A percentile compares a stretch with the other conserved stretches of the same genome.
These are phyloP conservation scores for Tuctoria greenei DNA, from an alignment of 176 grass and related monocot genomes.

Conservation along the genomic window DNA sequence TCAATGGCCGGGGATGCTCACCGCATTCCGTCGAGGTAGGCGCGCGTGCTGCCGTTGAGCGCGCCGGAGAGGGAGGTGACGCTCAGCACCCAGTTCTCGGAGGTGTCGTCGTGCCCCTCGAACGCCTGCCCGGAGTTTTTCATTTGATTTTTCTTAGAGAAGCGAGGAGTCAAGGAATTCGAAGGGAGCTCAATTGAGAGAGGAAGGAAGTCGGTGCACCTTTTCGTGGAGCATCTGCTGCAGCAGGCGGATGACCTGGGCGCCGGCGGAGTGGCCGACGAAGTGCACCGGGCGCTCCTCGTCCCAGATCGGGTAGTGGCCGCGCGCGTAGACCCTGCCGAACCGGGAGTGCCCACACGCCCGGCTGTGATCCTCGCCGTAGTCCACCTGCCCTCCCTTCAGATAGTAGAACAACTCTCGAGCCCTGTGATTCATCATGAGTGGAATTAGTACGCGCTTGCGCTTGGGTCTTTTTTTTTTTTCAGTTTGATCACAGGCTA, in stretches of 20 bases:
- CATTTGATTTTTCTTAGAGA: too few relatives aligned
- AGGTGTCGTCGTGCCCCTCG: slow-evolving; percentile 47
- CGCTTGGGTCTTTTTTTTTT: too few relatives aligned
- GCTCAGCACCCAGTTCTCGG: slow-evolving; percentile 70
- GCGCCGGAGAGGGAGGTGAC: slow-evolving; percentile 80
- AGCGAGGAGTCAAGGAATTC: too few relatives aligned
- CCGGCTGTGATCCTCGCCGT: slow-evolving; percentile 76
- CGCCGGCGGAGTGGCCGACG: slow-evolving; percentile 82
- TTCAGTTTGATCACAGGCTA: too few relatives aligned
- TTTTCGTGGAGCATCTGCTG: slow-evolving; percentile 92
- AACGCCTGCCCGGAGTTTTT: slow-evolving; percentile 43
- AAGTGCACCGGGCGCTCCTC: slow-evolving; percentile 68
- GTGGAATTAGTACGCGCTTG: too few relatives aligned
- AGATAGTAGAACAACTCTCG: slow-evolving; percentile 87
- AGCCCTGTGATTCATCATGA: slow-evolving; percentile 34
- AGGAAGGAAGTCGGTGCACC: background rate
- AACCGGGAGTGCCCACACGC: slow-evolving; percentile 50
- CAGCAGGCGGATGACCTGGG: slow-evolving; percentile 69
- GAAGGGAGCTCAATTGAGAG: background rate
- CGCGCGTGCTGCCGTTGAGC: slow-evolving; percentile 69
- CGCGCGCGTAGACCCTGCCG: slow-evolving; percentile 56
- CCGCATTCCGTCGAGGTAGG: slow-evolving; percentile 72
- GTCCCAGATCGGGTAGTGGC: slow-evolving; percentile 73
- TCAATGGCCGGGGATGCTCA: background rate
- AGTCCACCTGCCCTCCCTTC: slow-evolving; percentile 80